Percentiles rank a stretch among this genome's conserved stretches.
phyloP scores from a whole-genome alignment of 148 eudicot species.

The Cornus kousa region DNA sequence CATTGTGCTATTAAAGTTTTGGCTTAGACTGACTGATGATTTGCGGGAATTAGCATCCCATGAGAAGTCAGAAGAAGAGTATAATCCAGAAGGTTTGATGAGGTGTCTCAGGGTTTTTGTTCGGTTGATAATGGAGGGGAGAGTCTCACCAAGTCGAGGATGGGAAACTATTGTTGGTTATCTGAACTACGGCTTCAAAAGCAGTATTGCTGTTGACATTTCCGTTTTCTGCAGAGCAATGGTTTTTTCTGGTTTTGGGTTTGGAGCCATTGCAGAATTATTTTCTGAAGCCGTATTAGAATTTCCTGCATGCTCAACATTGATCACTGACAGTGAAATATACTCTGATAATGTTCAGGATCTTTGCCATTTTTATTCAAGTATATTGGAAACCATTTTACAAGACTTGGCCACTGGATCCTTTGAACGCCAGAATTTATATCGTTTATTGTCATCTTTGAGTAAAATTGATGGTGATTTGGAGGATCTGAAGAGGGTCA shows the following conservation, averaged over 20 bases:
- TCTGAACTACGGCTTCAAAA: constrained; percentile 34
- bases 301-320: constrained; percentile 29
- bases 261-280: constrained; percentile 51
- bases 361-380: constrained; percentile 57
- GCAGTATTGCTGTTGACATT: constrained; percentile 34
- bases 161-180: constrained; percentile 63
- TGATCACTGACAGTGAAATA: constrained; percentile 18
- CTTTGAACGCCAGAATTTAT: constrained; percentile 42
- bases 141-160: constrained; percentile 55
- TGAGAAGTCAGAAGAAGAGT: constrained; percentile 41
- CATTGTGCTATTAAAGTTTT: constrained; percentile 61
- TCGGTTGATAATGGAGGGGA: constrained; percentile 50
- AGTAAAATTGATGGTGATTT: constrained; percentile 55
- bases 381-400: constrained; percentile 61
- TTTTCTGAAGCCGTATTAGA: constrained; percentile 49
- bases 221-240: constrained; percentile 69
- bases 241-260: constrained; percentile 73
- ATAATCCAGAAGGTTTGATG: constrained; percentile 39
- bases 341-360: constrained; percentile 33
- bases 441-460: constrained; percentile 60
- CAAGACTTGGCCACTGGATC: constrained; percentile 51
- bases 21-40: constrained; percentile 73
- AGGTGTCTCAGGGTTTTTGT: constrained; percentile 54
- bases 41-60: constrained; percentile 41
- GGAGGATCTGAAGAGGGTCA: constrained; percentile 58